Evolutionary conservation across 2,329 filamentous ascomycete genomes (phyloP), one percentile per base, ranked within the genome.

Genomic region (Penicillium nordicum): DNA sequence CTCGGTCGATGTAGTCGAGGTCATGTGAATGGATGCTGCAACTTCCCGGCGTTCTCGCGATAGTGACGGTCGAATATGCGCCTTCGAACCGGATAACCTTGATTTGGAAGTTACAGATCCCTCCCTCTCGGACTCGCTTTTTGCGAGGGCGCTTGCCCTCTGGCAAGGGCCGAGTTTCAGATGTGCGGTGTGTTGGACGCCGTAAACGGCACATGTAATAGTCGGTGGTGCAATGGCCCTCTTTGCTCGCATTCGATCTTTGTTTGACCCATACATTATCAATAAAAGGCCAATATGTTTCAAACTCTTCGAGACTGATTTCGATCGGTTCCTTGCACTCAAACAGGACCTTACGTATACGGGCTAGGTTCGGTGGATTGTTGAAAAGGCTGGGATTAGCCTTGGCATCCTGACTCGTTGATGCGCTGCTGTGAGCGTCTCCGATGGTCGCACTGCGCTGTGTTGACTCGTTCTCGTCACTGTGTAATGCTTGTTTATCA

Each of bases 181-280:
- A 72, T 14, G 73, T 68, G 49, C 75, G 74, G 50, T 70, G 68
- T 12, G 69, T 75, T 36, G 71, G 68, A 40, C 74, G 70, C 53
- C 77, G 74, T 51, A 79, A 60, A 45, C 78, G 72, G 61, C 78
- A 80, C 68, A 76, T 77, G 55, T 79, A 80, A 59, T 78, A 79
- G 45, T 79, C 78, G 3, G 76, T 77, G 4, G 69, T 75, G 50
- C 70, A 73, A 43, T 72, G 72, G 3, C 75, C 75, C 57, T 73
- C 74, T 60, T 74, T 74, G 61, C 72, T 76, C 8, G 73, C 66
- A 56, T 75, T 73, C 16, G 70, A 72, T 57, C 77, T 72, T 59
- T 78, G 75, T 51, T 78, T 78, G 11, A 79, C 76, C 77, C 77
- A 80, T n/a, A 79, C 74, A 60, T 80, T 80, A 61, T 80, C 78